Evolutionary conservation across 768 basidiomycete species (phyloP).

Genomic region (Exsudoporus frostii): DNA sequence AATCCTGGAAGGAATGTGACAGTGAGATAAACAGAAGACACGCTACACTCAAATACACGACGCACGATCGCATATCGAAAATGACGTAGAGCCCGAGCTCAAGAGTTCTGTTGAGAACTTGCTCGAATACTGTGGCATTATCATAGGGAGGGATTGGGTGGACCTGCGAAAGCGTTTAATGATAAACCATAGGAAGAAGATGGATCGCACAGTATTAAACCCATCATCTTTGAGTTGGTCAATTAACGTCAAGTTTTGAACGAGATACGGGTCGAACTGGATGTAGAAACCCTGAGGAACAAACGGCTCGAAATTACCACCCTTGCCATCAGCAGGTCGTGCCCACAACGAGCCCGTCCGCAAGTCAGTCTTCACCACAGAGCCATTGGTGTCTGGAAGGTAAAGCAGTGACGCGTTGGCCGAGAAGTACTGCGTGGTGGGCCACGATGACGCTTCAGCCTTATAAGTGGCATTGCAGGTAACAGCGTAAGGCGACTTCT

Average conservation of each 20-base stretch:
- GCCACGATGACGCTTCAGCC: not conserved
- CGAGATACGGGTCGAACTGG: constrained; percentile 52
- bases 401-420: constrained; percentile 37
- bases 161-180: constrained; percentile 43
- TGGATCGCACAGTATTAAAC: constrained; percentile 21
- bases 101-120: constrained; percentile 17
- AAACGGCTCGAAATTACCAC: constrained; percentile 34
- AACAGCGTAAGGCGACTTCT: constrained; percentile 30
- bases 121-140: constrained; percentile 41
- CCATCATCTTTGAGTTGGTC: constrained; percentile 60
- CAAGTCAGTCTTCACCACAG: constrained; percentile 48
- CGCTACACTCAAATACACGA: not conserved
- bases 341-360: constrained; percentile 44
- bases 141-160: constrained; percentile 71
- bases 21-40: not conserved
- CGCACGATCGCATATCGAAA: constrained; percentile 72
- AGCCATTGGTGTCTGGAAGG: constrained; percentile 35
- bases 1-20: constrained; percentile 27
- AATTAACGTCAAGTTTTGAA: constrained; percentile 48
- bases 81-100: constrained; percentile 52
- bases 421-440: constrained; percentile 29
- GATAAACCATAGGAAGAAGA: not conserved
- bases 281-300: constrained; percentile 79
- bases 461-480: constrained; percentile 35
- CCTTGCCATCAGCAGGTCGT: constrained; percentile 29